Conservation (phyloP, 805 yeast genomes). For the Kodamaea kaohsiungensis region DNA sequence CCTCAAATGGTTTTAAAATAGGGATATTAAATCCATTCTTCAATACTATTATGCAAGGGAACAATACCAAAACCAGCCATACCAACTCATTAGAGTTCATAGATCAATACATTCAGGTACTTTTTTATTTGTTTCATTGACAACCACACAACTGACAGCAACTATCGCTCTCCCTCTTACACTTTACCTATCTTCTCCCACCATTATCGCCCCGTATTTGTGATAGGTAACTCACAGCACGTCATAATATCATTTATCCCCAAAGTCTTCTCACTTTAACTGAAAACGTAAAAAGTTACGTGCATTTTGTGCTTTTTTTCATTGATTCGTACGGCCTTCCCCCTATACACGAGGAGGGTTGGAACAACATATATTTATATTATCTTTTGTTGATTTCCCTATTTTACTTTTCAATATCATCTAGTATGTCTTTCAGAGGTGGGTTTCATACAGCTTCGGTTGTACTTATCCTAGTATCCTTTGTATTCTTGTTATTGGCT, state of each 20-base stretch:
- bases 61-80: background rate
- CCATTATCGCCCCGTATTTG: no score
- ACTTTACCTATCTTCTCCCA: no score
- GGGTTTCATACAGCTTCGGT: slow-evolving; percentile 41
- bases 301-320: background rate
- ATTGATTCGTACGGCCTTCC: slow-evolving; percentile 6
- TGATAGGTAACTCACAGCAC: no score
- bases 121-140: background rate
- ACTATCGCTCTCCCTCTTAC: no score
- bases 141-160: background rate
- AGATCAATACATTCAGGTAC: background rate
- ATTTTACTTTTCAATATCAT: background rate
- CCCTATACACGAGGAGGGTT: slow-evolving; percentile 5
- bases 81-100: background rate
- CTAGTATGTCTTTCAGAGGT: slow-evolving; percentile 17
- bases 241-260: no score
- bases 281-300: no score
- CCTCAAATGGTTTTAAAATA: background rate
- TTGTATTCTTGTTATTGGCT: slow-evolving; percentile 64
- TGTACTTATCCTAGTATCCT: slow-evolving; percentile 50
- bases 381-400: background rate
- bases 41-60: background rate
- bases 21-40: background rate
- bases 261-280: no score
- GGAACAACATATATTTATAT: background rate